A percentile compares a stretch with the other conserved stretches of the same genome.
Conservation (phyloP, 192 early-diverging fungal genomes). For the Tieghemiomyces parasiticus region DNA sequence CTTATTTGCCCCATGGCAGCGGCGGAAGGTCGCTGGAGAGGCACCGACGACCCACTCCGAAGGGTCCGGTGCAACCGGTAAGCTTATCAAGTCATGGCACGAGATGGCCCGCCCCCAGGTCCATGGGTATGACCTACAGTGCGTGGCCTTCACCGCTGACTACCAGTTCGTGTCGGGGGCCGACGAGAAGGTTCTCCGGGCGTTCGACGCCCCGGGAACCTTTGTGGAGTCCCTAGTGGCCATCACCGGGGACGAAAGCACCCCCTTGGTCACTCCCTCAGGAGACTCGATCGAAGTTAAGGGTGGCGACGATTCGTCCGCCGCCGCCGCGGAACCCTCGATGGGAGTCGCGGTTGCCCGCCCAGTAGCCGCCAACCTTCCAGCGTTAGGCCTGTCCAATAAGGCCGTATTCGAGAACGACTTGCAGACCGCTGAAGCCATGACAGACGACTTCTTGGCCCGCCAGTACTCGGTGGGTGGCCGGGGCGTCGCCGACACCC, state of each 20-base stretch:
- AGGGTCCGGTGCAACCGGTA: conserved; percentile 20
- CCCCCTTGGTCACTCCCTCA: conserved; percentile 3
- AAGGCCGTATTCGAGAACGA: conserved; percentile 41
- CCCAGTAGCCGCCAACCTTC: conserved; percentile 65
- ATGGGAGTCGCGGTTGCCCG: conserved; percentile 13
- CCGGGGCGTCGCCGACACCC: conserved; percentile 24
- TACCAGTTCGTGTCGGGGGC: conserved; percentile 74
- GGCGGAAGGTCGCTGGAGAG: neutral
- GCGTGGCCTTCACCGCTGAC: conserved; percentile 57
- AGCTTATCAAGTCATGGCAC: conserved; percentile 49
- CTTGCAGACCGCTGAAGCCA: conserved; percentile 6
- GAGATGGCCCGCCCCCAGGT: conserved; percentile 91
- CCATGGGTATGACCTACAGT: conserved; percentile 89
- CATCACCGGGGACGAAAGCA: neutral
- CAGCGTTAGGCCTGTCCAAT: conserved; percentile 89
- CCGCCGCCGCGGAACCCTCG: too few species aligned
- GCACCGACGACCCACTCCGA: conserved; percentile 2
- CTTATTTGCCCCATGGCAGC: conserved; percentile 61
- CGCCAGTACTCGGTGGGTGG: conserved; percentile 41
- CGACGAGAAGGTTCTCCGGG: conserved; percentile 87
- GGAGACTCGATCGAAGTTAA: too few species aligned
- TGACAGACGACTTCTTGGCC: conserved; percentile 36
- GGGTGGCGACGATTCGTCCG: too few species aligned
- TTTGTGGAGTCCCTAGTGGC: conserved; percentile 50
- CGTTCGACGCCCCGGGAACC: conserved; percentile 71